These are phyloP conservation scores for Colletotrichum cordylinicola DNA, from an alignment of 2,329 filamentous ascomycete species.

Conservation along the genomic window DNA sequence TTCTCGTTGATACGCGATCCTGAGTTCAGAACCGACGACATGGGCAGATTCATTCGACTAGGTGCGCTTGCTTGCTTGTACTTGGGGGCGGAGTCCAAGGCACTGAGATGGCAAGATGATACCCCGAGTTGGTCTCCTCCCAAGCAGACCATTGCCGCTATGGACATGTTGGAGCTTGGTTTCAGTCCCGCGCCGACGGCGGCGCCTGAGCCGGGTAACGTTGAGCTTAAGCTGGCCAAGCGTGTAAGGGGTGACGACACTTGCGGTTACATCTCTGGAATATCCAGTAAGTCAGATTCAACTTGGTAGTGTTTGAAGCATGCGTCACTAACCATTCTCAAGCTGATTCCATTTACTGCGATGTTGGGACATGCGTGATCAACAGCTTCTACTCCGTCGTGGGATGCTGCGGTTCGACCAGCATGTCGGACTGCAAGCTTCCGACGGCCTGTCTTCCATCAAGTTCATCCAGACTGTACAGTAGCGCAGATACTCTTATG, in stretches of 20 bases:
- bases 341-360: slow-evolving; percentile 33
- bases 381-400: slow-evolving; percentile 30
- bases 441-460: slow-evolving; percentile 33
- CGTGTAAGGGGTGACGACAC: slow-evolving; percentile 32
- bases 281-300: slow-evolving; percentile 23
- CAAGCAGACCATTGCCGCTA: slow-evolving; percentile 28
- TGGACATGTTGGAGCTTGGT: slow-evolving; percentile 25
- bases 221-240: slow-evolving; percentile 23
- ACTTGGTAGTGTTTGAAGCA: neutral
- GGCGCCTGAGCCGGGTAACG: slow-evolving; percentile 20
- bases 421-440: slow-evolving; percentile 22
- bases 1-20: neutral
- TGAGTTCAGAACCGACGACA: neutral
- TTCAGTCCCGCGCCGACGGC: slow-evolving; percentile 22
- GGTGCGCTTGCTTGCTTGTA: slow-evolving; percentile 27
- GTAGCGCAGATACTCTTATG: slow-evolving; percentile 29
- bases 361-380: slow-evolving; percentile 29
- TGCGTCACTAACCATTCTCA: neutral
- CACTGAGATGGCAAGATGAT: slow-evolving; percentile 28
- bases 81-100: slow-evolving; percentile 25
- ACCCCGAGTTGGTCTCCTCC: slow-evolving; percentile 29
- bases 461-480: slow-evolving; percentile 24
- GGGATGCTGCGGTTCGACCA: slow-evolving; percentile 37
- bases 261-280: slow-evolving; percentile 35
- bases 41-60: slow-evolving; percentile 26